phyloP scores from a whole-genome alignment of 106 monocot species.

The Narthecium ossifragum region DNA sequence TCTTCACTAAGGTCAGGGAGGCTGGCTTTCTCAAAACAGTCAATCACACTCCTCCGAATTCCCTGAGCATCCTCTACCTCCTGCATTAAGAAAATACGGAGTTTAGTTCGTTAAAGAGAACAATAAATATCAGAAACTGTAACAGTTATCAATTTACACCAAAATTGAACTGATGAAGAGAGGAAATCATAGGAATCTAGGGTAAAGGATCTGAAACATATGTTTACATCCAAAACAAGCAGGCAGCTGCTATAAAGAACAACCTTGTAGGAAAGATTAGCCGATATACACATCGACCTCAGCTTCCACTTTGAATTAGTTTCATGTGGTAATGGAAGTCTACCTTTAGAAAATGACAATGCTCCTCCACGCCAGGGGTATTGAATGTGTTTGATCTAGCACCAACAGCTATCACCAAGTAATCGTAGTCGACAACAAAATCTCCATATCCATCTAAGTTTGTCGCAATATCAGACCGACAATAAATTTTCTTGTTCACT shows the following conservation, averaged over 20 bases:
- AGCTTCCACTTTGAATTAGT: too few relatives aligned
- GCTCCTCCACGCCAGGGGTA: constrained; percentile 60
- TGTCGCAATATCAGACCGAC: constrained; percentile 35
- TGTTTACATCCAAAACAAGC: too few relatives aligned
- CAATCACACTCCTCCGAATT: constrained; percentile 43
- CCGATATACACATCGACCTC: too few relatives aligned
- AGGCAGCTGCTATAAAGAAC: too few relatives aligned
- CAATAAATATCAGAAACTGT: background rate
- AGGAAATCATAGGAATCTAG: too few relatives aligned
- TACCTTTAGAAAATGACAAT: constrained; percentile 76
- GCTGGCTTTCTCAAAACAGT: constrained; percentile 56
- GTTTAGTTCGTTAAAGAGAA: background rate
- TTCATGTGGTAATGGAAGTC: too few relatives aligned
- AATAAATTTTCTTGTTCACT: constrained; percentile 46
- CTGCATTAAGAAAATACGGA: constrained; percentile 21
- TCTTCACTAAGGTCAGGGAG: constrained; percentile 50
- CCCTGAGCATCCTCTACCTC: constrained; percentile 71
- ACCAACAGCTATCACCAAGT: constrained; percentile 48
- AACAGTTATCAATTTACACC: too few relatives aligned
- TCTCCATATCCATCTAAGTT: constrained; percentile 55
- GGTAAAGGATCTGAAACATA: too few relatives aligned
- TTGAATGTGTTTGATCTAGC: constrained; percentile 57
- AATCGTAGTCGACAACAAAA: constrained; percentile 61
- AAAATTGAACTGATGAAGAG: too few relatives aligned
- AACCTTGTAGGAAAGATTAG: too few relatives aligned